These are phyloP conservation scores for Podospora tetraspora DNA, from an alignment of 495 filamentous ascomycete species.

Conservation along the genomic window DNA sequence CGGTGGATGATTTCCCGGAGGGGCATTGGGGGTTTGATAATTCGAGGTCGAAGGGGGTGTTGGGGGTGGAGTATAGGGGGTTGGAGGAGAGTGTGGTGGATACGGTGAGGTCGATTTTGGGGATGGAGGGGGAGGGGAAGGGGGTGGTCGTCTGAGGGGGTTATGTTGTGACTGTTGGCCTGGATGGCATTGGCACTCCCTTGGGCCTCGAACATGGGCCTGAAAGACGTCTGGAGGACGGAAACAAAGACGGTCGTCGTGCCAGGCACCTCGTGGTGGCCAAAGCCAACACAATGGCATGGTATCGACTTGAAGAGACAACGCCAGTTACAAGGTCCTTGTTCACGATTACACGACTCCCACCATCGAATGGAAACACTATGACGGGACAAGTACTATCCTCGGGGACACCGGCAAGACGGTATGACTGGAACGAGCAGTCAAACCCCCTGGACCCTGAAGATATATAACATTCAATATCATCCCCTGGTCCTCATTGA, in stretches of 20 bases:
- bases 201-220: too few relatives aligned
- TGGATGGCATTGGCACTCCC: too few relatives aligned
- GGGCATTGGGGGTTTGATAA: constrained; percentile 39
- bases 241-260: not conserved
- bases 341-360: not conserved
- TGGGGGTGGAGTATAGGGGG: constrained; percentile 37
- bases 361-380: not conserved
- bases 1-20: constrained; percentile 33
- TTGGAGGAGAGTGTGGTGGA: constrained; percentile 37
- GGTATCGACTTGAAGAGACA: not conserved
- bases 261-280: not conserved
- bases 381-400: not conserved
- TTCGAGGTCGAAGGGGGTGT: constrained; percentile 25
- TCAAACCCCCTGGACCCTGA: not conserved
- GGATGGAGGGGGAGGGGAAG: not conserved
- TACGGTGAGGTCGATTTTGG: constrained; percentile 31
- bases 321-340: not conserved
- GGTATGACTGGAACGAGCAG: not conserved
- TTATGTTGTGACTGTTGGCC: too few relatives aligned
- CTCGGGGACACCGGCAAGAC: not conserved
- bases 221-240: not conserved
- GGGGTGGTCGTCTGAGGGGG: not conserved
- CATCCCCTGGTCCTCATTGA: not conserved
- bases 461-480: not conserved
- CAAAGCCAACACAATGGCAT: not conserved